Percentiles rank a stretch among this genome's conserved stretches.
Conservation (phyloP, 2,329 filamentous ascomycete species). For the Elsinoe australis region DNA sequence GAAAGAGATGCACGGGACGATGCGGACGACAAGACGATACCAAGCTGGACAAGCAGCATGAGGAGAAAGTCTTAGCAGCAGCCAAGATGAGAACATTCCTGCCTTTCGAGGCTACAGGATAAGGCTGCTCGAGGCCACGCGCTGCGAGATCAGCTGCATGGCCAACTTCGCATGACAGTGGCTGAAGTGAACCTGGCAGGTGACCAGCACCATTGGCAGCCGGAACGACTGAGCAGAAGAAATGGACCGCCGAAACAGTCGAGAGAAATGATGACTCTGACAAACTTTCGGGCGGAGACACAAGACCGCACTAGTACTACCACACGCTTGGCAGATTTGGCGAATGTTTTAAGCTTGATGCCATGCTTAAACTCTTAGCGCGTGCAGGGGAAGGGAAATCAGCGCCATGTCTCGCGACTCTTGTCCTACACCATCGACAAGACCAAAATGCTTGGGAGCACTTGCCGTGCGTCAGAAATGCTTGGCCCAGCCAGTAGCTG, state of each 20-base stretch:
- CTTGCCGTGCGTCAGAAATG: not conserved
- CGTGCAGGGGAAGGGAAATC: not conserved
- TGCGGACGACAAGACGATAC: slow-evolving; percentile 8
- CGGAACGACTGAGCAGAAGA: too few species aligned
- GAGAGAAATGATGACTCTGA: not conserved
- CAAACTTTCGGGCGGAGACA: slow-evolving; percentile 5
- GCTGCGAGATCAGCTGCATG: not conserved
- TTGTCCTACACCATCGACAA: not conserved
- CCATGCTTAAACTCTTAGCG: not conserved
- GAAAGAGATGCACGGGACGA: slow-evolving; percentile 2
- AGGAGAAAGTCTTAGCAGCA: slow-evolving; percentile 4
- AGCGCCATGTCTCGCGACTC: not conserved
- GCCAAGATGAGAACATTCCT: not conserved
- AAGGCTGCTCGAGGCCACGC: not conserved
- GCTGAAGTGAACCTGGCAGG: too few species aligned
- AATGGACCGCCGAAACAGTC: too few species aligned
- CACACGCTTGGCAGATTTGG: not conserved
- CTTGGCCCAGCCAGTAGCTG: not conserved
- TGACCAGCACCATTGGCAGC: too few species aligned
- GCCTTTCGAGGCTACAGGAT: too few species aligned
- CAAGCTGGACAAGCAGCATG: slow-evolving; percentile 1
- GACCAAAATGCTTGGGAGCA: not conserved
- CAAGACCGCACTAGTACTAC: slow-evolving; percentile 1
- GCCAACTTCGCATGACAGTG: too few species aligned
- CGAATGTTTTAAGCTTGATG: not conserved